Evolutionary conservation across 1,139 yeast genomes (phyloP), one percentile per base, ranked within the genome.

Genomic region (Pichia sp.): DNA sequence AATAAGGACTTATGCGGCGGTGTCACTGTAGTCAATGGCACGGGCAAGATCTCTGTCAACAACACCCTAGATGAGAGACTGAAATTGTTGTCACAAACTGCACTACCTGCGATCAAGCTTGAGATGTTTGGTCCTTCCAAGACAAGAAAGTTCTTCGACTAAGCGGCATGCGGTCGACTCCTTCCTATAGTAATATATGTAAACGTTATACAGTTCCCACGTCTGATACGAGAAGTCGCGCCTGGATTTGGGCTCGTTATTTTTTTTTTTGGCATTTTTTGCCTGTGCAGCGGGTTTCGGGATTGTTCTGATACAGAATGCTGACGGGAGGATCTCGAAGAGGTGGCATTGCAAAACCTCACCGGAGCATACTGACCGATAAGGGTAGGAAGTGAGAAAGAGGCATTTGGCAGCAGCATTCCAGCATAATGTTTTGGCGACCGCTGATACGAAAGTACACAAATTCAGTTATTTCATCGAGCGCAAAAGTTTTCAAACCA

Each of bases 31-130:
- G 62, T 73, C 45, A 84, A 83, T 59, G 74, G 74, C 34, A 61
- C 75, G 28, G 95, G 95, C 43, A 86, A 84, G 67, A 89, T 93
- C 53, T 89, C 82, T 54, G 86, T 91, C 45, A 72, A 85, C 66
- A 91, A 91, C 69, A 89, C 98, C 31, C 74, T 93, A 58, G 96
- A 86, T 58, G 96, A 89, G 69, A 84, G 99, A 67, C 76, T 91
- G 60, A 75, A 79, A 57, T 69, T 93, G 50, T 72, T 91, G 58
- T 74, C 84, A 36, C 84, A 84, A 61, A 85, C 79, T 57, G 84
- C 96, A 8, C 75, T 93, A 53, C 99, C 99, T 39, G 94, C 89
- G 42, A 81, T 93, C 52, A 81, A 97, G 68, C 70, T 83, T 51
- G 95, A 88, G 56, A 69, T 91, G 59, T 91, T 88, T 63, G 98